These are phyloP conservation scores for Solanum pinnatisectum DNA, from an alignment of 257 asterid genomes.

Conservation along the genomic window DNA sequence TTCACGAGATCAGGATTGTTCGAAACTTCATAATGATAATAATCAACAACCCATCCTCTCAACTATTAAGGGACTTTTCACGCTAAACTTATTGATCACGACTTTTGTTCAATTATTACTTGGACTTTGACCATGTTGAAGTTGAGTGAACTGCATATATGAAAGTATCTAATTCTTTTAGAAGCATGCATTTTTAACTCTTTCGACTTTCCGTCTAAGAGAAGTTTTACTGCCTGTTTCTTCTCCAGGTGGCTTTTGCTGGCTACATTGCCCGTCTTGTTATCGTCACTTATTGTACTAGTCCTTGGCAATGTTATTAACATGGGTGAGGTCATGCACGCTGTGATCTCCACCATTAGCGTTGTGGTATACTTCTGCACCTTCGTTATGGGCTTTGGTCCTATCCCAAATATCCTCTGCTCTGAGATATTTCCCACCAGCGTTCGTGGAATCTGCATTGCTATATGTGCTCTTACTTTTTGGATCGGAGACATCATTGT, in stretches of 20 bases:
- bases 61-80: background rate
- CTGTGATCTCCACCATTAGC: constrained; percentile 67
- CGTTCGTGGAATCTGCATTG: constrained; percentile 92
- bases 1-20: background rate
- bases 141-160: background rate
- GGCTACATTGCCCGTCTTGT: constrained; percentile 63
- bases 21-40: background rate
- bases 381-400: constrained; percentile 94
- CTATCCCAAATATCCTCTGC: constrained; percentile 94
- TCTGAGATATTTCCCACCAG: constrained; percentile 91
- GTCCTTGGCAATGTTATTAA: constrained; percentile 54
- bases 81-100: background rate
- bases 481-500: constrained; percentile 84
- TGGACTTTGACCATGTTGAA: background rate
- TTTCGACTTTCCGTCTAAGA: background rate
- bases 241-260: constrained; percentile 44
- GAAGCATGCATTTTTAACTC: background rate
- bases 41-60: background rate
- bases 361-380: constrained; percentile 82
- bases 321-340: constrained; percentile 47
- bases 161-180: background rate
- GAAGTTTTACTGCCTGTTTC: background rate
- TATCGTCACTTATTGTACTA: constrained; percentile 46
- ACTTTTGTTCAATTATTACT: background rate
- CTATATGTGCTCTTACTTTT: constrained; percentile 86